These are phyloP conservation scores for Ophiostoma novo-ulmi DNA, from an alignment of 2,329 filamentous ascomycete species.

Conservation along the genomic window DNA sequence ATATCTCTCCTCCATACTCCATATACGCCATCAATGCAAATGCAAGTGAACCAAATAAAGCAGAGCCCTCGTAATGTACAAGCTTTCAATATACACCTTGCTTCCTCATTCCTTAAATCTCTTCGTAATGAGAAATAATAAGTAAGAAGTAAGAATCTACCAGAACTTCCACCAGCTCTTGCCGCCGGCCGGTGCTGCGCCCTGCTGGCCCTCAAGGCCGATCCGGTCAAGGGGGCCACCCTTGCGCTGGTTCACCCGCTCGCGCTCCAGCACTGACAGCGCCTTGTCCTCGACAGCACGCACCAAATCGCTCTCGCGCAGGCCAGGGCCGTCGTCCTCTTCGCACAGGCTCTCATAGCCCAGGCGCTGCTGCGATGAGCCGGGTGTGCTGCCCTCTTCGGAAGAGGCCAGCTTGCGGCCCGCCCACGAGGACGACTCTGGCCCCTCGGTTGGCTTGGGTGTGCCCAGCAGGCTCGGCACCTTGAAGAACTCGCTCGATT, in stretches of 20 bases:
- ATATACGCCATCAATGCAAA: not conserved
- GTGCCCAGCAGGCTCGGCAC: constrained; percentile 49
- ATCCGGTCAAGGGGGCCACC: constrained; percentile 50
- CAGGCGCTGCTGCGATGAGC: constrained; percentile 30
- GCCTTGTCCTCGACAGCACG: constrained; percentile 35
- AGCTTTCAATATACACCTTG: not conserved
- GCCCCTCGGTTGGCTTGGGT: constrained; percentile 32
- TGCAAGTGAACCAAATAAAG: constrained; percentile 11
- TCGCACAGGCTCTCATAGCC: constrained; percentile 33
- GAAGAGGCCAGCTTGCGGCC: constrained; percentile 35
- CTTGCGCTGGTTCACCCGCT: constrained; percentile 47
- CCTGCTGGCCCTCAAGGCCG: constrained; percentile 37
- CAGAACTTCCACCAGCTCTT: constrained; percentile 41
- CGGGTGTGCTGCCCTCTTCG: constrained; percentile 32
- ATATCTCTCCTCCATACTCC: constrained; percentile 3
- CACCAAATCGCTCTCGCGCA: constrained; percentile 31
- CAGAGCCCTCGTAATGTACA: constrained; percentile 8
- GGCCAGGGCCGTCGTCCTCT: constrained; percentile 33
- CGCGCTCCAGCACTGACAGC: constrained; percentile 43
- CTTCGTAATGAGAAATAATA: not conserved
- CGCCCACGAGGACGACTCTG: constrained; percentile 37
- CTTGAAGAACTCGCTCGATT: constrained; percentile 33
- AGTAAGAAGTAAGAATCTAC: not conserved
- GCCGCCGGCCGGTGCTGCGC: constrained; percentile 32
- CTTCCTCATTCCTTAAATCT: not conserved